Base-by-base conservation (phyloP, 257 asterid genomes). In the Striga asiatica region DNA sequence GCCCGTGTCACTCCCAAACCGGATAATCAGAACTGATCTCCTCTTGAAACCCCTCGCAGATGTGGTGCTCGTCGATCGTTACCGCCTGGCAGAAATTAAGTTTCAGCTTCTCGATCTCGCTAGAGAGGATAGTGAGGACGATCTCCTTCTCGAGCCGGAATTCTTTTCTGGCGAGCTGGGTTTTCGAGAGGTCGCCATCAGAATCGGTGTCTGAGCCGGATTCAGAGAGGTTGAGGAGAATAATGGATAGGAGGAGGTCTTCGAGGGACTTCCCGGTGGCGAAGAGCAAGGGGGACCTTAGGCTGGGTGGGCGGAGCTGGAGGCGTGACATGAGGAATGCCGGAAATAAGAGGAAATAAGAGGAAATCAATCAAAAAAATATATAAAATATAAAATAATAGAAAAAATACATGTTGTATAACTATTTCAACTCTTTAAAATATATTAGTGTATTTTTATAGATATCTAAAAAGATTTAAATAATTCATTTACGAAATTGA, bases 1-100 rank as follows among this genome's bases (percentile, higher is more conserved):
- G 93, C 2, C 95, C 95, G 18, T 80, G 95, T 93, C 95, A 85
- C 62, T 85, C 93, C 89, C 95, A 82, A 1, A 80, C 95, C 32
- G 89, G 79, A 54, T 79, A 80, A 66, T 74, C 84, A n/a, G 89
- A 78, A 42, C 63, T 81, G 1, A 59, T 53, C n/a, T n/a, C n/a
- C n/a, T n/a, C n/a, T n/a, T n/a, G n/a, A n/a, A n/a, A n/a, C n/a
- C n/a, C n/a, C n/a, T 11, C 76, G 38, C 38, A 32, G 38, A 32
- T 32, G 10, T 32, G 38, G 46, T 85, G 95, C 56, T 78, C 93
- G 6, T 87, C 84, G 2, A 85, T 66, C 2, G 78, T 20, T 39
- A 85, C 76, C 2, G 93, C 86, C 65, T 85, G 89, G 32, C 93
- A 93, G 2, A 89, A 82, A 51, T 85, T 85, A 10, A 93, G 93